phyloP scores from a whole-genome alignment of 345 rosid species.

The Eucalyptus regnans region DNA sequence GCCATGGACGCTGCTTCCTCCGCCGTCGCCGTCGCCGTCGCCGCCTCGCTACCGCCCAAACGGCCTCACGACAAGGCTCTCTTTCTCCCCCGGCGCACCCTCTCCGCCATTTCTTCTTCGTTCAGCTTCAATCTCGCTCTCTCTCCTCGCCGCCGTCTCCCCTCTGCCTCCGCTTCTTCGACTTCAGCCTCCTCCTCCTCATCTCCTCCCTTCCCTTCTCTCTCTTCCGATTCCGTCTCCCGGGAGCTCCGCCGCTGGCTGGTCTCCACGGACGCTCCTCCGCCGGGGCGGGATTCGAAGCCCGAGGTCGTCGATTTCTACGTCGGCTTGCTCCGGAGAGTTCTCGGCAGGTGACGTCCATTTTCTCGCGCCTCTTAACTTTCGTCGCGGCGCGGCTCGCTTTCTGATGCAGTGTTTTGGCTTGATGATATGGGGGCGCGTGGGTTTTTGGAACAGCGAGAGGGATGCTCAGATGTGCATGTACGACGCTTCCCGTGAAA shows the following conservation, averaged over 20 bases:
- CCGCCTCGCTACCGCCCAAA: not conserved
- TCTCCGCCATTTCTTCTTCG: not conserved
- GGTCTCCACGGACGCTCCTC: conserved; percentile 52
- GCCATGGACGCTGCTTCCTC: not conserved
- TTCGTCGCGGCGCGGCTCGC: not conserved
- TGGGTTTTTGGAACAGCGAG: conserved; percentile 19
- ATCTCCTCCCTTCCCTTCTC: conserved; percentile 1
- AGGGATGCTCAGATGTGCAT: conserved; percentile 73
- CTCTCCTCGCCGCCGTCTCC: not conserved
- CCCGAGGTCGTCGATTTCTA: conserved; percentile 49
- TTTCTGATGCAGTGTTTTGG: not conserved
- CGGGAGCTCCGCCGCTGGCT: conserved; percentile 33
- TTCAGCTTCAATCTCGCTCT: not conserved
- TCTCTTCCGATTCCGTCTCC: not conserved
- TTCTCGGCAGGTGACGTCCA: conserved; percentile 36
- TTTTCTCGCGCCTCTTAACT: not conserved
- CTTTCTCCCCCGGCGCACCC: not conserved
- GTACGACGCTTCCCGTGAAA: conserved; percentile 47
- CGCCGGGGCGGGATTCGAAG: conserved; percentile 28
- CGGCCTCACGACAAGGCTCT: not conserved
- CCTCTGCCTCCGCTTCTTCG: not conserved
- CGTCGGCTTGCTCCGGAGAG: conserved; percentile 33
- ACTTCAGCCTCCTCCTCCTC: conserved; percentile 8
- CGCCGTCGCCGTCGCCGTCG: not conserved
- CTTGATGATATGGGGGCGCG: not conserved